These are phyloP conservation scores for Paecilomyces dactylethromorphus DNA, from an alignment of 2,329 filamentous ascomycete genomes.

Conservation along the genomic window DNA sequence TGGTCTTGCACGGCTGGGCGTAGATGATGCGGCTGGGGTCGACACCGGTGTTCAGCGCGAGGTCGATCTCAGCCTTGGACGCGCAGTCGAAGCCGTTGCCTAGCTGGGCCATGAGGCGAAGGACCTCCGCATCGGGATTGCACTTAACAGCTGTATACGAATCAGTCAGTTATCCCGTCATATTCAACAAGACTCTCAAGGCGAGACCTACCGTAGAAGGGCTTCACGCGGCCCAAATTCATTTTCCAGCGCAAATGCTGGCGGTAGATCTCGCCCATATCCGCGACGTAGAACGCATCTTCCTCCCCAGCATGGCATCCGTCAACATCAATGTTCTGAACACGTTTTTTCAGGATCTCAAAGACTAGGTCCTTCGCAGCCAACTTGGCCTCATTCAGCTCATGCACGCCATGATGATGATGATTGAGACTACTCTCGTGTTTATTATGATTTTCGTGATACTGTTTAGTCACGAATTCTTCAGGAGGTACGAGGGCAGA, in stretches of 20 bases:
- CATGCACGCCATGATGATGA: conserved; percentile 39
- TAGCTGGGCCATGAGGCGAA: conserved; percentile 78
- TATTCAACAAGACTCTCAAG: not conserved
- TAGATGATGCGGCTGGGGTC: conserved; percentile 93
- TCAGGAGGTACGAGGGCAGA: conserved; percentile 54
- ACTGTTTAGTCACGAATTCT: conserved; percentile 29
- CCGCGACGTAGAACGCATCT: conserved; percentile 96
- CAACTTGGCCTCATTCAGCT: conserved; percentile 35
- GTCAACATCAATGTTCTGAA: conserved; percentile 78
- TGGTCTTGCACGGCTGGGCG: conserved; percentile 98
- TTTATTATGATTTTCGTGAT: conserved; percentile 19
- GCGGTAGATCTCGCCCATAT: conserved; percentile 96
- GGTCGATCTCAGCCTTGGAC: conserved; percentile 94
- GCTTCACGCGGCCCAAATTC: conserved; percentile 85
- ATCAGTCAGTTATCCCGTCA: conserved; percentile 5
- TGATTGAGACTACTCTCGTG: conserved; percentile 28
- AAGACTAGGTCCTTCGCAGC: conserved; percentile 75
- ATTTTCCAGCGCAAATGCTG: conserved; percentile 98
- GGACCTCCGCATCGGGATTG: conserved; percentile 86
- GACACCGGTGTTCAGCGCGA: conserved; percentile 75
- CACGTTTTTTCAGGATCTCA: conserved; percentile 76
- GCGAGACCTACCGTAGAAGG: conserved; percentile 73
- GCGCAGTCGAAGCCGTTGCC: conserved; percentile 97
- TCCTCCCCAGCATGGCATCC: conserved; percentile 87
- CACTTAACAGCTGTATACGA: conserved; percentile 77